phyloP scores from a whole-genome alignment of 176 grass and related monocot species.

The Juncus inflexus region DNA sequence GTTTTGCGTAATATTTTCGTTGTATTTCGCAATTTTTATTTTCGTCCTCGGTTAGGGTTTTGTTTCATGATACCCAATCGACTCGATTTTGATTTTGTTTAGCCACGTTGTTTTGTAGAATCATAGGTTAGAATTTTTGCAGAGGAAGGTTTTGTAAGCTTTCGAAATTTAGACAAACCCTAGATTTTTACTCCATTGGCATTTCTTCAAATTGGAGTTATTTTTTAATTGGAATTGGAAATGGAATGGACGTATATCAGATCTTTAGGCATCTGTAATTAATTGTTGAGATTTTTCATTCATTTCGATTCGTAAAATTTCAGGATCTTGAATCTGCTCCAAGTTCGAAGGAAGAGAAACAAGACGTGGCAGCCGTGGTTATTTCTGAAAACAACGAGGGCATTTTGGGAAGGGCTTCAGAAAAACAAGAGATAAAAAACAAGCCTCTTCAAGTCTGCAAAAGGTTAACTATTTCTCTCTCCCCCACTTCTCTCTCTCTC shows the following conservation, averaged over 20 bases:
- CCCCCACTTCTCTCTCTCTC: not conserved
- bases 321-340: slow-evolving; percentile 8
- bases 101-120: not conserved
- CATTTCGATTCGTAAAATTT: not conserved
- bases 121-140: too few species aligned
- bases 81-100: slow-evolving; percentile 11
- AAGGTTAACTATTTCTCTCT: not conserved
- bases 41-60: slow-evolving; percentile 20
- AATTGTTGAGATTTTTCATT: too few species aligned
- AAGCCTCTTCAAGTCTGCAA: slow-evolving; percentile 16
- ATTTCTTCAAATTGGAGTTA: slow-evolving; percentile 10
- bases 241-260: not conserved
- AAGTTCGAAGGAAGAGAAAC: slow-evolving; percentile 15
- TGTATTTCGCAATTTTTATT: slow-evolving; percentile 1
- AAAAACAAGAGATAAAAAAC: slow-evolving; percentile 9
- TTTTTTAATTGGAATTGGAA: slow-evolving; percentile 3
- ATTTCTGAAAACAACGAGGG: slow-evolving; percentile 13
- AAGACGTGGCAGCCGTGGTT: not conserved
- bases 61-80: not conserved
- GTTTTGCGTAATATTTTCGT: slow-evolving; percentile 3
- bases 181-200: not conserved
- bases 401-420: slow-evolving; percentile 8
- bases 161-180: too few species aligned
- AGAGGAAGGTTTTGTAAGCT: too few species aligned
- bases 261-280: too few species aligned